Percentiles rank a stretch among this genome's conserved stretches.
These are phyloP conservation scores for Heliocybe sulcata DNA, from an alignment of 1,284 basidiomycete species.

Conservation along the genomic window DNA sequence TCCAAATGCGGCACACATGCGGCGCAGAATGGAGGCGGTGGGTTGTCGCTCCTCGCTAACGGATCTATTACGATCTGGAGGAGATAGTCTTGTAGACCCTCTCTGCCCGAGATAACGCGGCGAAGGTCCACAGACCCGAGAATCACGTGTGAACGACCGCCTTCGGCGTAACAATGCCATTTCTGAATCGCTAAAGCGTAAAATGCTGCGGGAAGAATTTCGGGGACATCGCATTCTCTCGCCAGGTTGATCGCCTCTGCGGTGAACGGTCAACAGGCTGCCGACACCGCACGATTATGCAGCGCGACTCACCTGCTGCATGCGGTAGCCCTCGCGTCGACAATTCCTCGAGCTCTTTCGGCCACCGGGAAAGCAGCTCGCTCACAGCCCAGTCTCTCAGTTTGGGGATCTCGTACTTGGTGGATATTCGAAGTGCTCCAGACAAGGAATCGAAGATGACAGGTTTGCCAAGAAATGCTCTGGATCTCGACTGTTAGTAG, in stretches of 20 bases:
- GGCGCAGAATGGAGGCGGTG: background rate
- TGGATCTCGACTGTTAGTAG: conserved; percentile 7
- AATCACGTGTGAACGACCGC: conserved; percentile 21
- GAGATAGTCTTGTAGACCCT: conserved; percentile 18
- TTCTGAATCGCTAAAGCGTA: conserved; percentile 21
- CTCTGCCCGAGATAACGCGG: conserved; percentile 23
- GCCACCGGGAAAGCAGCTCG: conserved; percentile 22
- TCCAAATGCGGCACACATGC: background rate
- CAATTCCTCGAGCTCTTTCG: conserved; percentile 20
- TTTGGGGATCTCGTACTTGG: conserved; percentile 25
- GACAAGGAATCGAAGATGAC: conserved; percentile 19
- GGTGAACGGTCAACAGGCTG: background rate
- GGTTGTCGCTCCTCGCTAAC: background rate
- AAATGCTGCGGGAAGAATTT: conserved; percentile 22
- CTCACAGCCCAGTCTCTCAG: conserved; percentile 20
- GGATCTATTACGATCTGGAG: background rate
- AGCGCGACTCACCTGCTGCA: conserved; percentile 21
- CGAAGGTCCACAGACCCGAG: conserved; percentile 22
- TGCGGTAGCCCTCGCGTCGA: conserved; percentile 19
- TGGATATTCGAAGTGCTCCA: conserved; percentile 23
- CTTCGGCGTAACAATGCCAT: conserved; percentile 21
- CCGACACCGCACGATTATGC: background rate
- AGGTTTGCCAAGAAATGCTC: conserved; percentile 16
- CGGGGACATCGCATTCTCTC: conserved; percentile 19
- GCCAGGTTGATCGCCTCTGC: conserved; percentile 21